phyloP scores from a whole-genome alignment of 2,329 filamentous ascomycete genomes.

The Metarhizium humberi region DNA sequence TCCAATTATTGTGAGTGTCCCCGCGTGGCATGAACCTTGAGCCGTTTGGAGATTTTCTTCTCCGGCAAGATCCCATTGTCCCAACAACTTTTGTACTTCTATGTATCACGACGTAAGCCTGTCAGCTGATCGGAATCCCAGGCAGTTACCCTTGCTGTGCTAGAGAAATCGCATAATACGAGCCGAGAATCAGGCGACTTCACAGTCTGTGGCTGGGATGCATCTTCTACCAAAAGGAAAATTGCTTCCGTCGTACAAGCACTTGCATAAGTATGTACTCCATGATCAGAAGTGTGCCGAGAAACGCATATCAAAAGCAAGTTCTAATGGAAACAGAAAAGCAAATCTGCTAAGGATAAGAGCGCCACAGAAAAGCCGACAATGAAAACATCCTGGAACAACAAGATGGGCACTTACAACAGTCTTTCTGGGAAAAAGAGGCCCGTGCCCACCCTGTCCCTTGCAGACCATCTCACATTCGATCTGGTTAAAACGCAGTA shows the following conservation, averaged over 20 bases:
- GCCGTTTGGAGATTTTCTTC: neutral
- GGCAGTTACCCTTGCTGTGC: neutral
- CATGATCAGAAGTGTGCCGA: neutral
- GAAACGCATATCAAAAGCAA: neutral
- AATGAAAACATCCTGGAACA: neutral
- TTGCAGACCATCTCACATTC: neutral
- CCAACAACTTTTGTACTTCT: neutral
- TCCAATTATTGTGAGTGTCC: neutral
- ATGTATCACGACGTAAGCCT: neutral
- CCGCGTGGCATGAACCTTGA: neutral
- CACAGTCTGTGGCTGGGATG: neutral
- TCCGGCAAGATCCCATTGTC: neutral
- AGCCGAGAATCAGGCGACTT: neutral
- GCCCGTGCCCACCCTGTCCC: neutral
- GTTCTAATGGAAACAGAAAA: neutral
- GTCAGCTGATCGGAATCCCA: neutral
- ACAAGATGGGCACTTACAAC: neutral
- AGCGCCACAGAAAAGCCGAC: neutral
- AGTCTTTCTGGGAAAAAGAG: neutral
- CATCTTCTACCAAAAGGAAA: neutral
- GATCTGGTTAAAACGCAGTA: neutral
- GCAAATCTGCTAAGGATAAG: neutral
- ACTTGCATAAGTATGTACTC: neutral
- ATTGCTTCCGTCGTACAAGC: neutral
- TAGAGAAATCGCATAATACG: neutral